A percentile compares a stretch with the other conserved stretches of the same genome.
phyloP scores from a whole-genome alignment of 2,329 filamentous ascomycete species.

The Aspergillus sp. region DNA sequence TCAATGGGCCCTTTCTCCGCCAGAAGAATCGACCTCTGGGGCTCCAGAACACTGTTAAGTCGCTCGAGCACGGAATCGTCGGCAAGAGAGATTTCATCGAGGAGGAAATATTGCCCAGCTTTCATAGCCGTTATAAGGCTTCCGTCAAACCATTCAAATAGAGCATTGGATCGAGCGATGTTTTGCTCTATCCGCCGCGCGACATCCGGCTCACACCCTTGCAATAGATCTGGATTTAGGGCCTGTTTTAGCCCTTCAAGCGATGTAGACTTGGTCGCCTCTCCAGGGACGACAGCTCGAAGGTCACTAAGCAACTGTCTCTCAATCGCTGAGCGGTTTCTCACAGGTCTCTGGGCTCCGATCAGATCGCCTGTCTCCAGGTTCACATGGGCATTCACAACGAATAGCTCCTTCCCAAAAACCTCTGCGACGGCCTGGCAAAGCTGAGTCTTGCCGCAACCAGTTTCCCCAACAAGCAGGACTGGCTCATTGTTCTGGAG shows the following conservation, averaged over 20 bases:
- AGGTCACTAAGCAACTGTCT: slow-evolving; percentile 58
- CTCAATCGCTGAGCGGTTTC: slow-evolving; percentile 69
- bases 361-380: slow-evolving; percentile 96
- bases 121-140: slow-evolving; percentile 92
- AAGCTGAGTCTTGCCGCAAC: slow-evolving; percentile 94
- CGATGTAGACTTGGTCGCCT: slow-evolving; percentile 24
- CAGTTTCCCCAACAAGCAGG: slow-evolving; percentile 88
- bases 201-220: slow-evolving; percentile 41
- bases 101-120: slow-evolving; percentile 76
- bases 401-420: slow-evolving; percentile 64
- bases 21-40: slow-evolving; percentile 72
- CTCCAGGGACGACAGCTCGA: slow-evolving; percentile 31
- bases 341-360: slow-evolving; percentile 81
- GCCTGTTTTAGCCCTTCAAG: slow-evolving; percentile 50
- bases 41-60: slow-evolving; percentile 91
- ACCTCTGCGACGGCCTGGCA: slow-evolving; percentile 85
- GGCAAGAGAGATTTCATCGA: slow-evolving; percentile 95
- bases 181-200: slow-evolving; percentile 36
- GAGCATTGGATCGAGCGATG: slow-evolving; percentile 60
- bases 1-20: slow-evolving; percentile 88
- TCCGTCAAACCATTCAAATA: slow-evolving; percentile 96
- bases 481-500: slow-evolving; percentile 88
- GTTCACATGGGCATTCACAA: slow-evolving; percentile 96
- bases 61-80: slow-evolving; percentile 96
- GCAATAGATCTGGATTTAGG: slow-evolving; percentile 37